Evolutionary conservation across 1,284 basidiomycete species (phyloP).

Genomic region (Agroathelia rolfsii): DNA sequence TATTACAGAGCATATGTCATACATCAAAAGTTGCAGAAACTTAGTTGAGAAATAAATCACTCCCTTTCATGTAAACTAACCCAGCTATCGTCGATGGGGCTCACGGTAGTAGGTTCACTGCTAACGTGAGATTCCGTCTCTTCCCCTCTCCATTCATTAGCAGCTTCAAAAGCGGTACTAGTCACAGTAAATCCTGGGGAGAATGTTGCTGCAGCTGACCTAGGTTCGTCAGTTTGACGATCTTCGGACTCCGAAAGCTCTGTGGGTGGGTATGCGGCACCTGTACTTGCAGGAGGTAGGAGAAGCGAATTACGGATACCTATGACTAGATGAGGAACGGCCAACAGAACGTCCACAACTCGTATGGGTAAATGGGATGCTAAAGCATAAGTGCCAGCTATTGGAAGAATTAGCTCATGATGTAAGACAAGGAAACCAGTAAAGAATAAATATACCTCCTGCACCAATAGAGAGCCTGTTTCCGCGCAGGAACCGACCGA

Average conservation of each 20-base stretch:
- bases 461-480: constrained; percentile 62
- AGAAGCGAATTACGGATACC: constrained; percentile 50
- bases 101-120: constrained; percentile 22
- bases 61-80: constrained; percentile 21
- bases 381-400: constrained; percentile 57
- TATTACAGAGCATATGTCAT: too few species aligned
- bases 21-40: too few species aligned
- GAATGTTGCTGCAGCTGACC: too few species aligned
- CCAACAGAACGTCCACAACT: constrained; percentile 55
- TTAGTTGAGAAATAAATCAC: too few species aligned
- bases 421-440: background rate
- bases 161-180: too few species aligned
- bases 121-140: too few species aligned
- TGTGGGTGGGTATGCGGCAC: too few species aligned
- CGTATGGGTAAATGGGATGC: constrained; percentile 60
- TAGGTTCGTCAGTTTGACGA: too few species aligned
- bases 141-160: too few species aligned
- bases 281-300: too few species aligned
- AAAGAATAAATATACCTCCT: constrained; percentile 41
- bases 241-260: too few species aligned
- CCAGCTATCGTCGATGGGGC: constrained; percentile 29
- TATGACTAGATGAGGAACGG: constrained; percentile 55
- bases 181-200: too few species aligned
- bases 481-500: constrained; percentile 45
- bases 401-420: constrained; percentile 1